Conservation (phyloP, 2,329 filamentous ascomycete genomes). For the Aspergillus novoparasiticus region DNA sequence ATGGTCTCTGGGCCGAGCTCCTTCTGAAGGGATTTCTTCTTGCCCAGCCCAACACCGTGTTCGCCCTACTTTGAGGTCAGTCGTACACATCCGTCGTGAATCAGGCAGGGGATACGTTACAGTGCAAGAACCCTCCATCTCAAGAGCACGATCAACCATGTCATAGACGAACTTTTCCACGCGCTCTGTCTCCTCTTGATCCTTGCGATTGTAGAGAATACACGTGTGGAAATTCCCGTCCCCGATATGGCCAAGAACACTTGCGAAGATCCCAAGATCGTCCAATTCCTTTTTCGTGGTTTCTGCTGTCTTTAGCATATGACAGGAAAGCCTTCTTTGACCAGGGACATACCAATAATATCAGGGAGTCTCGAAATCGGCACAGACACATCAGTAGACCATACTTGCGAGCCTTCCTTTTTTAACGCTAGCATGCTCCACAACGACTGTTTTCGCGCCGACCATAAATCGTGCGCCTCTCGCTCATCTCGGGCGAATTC, state of each 20-base stretch:
- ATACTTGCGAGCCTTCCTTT: constrained; percentile 59
- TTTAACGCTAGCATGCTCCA: constrained; percentile 63
- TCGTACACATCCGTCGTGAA: neutral
- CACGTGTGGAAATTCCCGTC: constrained; percentile 95
- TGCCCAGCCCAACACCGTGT: constrained; percentile 82
- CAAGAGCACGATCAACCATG: constrained; percentile 86
- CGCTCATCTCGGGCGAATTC: constrained; percentile 57
- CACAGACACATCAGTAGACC: constrained; percentile 64
- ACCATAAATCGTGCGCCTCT: constrained; percentile 61
- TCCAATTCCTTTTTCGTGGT: constrained; percentile 88
- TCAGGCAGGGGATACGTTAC: constrained; percentile 31
- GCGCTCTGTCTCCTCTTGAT: constrained; percentile 70
- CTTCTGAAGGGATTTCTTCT: constrained; percentile 76
- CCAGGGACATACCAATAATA: constrained; percentile 54
- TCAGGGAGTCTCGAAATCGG: constrained; percentile 63
- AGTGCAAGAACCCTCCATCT: constrained; percentile 93
- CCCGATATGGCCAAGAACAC: constrained; percentile 85
- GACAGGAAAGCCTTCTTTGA: neutral
- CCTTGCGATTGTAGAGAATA: constrained; percentile 79
- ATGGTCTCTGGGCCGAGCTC: constrained; percentile 82
- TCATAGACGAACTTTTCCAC: constrained; percentile 82
- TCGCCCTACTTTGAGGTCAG: constrained; percentile 58
- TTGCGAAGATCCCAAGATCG: constrained; percentile 81
- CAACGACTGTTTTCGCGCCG: constrained; percentile 61
- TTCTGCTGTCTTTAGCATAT: constrained; percentile 54